Base-by-base conservation (phyloP, 139 green algal genomes). In the Pseudopediastrum boryanum region DNA sequence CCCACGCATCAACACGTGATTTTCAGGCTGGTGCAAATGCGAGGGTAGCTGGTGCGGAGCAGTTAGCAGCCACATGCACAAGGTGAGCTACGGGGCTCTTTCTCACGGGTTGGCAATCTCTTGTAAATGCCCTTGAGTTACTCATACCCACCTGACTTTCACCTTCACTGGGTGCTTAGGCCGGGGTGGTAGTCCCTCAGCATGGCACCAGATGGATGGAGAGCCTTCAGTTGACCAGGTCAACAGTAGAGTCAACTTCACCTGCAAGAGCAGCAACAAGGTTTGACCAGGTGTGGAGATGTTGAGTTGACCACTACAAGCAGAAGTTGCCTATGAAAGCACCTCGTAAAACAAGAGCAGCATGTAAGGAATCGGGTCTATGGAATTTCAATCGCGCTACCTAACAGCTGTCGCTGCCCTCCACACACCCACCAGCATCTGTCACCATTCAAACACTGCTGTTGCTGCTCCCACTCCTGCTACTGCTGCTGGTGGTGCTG, bases 231-330 rank as follows among this genome's bases (percentile, higher is more conserved):
- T 31, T 7, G 27, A 31, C 86, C 85, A 89, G 4, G 80, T 89
- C n/a, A 92, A 42, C 27, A 91, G 81, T 52, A 87, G 71, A 4
- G 87, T 87, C 16, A 90, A 69, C 61, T 83, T 80, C 25, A 84
- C 66, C 77, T 89, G 83, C 58, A 25, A 67, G 25, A 21, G 13
- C 1, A 33, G 25, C 54, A 77, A 6, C 35, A 59, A 21, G n/a
- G n/a, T n/a, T n/a, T n/a, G n/a, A n/a, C n/a, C n/a, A n/a, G n/a
- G n/a, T n/a, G n/a, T n/a, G n/a, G n/a, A n/a, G n/a, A n/a, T n/a
- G n/a, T n/a, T n/a, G n/a, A n/a, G n/a, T n/a, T n/a, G n/a, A n/a
- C n/a, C n/a, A n/a, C n/a, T n/a, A n/a, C n/a, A n/a, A 67, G 29
- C 44, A 75, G 42, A 27, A 62, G n/a, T 10, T 44, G 67, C 51